Evolutionary conservation across 768 basidiomycete genomes (phyloP), one percentile per base, ranked within the genome.

Genomic region (Auricularia cornea): DNA sequence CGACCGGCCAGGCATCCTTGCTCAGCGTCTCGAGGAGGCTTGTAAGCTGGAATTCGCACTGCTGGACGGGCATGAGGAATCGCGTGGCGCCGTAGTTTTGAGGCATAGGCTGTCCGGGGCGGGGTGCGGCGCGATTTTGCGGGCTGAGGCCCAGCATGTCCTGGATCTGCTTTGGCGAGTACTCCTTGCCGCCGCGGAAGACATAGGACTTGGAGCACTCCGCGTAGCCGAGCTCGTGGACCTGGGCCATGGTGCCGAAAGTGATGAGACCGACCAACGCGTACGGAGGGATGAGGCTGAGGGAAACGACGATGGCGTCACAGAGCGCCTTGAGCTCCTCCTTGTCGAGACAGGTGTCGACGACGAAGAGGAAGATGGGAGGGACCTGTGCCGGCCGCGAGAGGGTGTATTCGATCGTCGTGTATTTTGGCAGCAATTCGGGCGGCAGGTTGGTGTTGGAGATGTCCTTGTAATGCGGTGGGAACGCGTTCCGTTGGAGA

Each of bases 401-500:
- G 57, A 98, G 89, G n/a, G 96, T 98, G 79, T 99, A 99, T 77
- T 99, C 97, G 76, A 99, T 97, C 8, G 97, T 99, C 33, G 97
- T 98, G 81, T 98, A 98, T 77, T 97, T 95, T 71, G 96, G 94
- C 41, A 98, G 77, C 32, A 99, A 83, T 74, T 99, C 97, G 16
- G 94, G 90, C 59, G 97, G 97, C 23, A 98, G 84, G 76, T 98
- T 98, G 67, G 91, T 95, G 76, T 89, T 90, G 57, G 94, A 94
- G 68, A 99, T 96, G 73, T 98, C 96, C 78, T 97, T 96, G 83
- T 99, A 99, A 75, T 99, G 96, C 0, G 92, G 91, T 3, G 97
- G 97, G 79, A 99, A 98, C 2, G 95, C 86, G 74, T 98, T 99
- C 64, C 97, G 89, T 38, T 91, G 88, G 60, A 99, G 81, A 77